These are phyloP conservation scores for Fusarium penzigii DNA, from an alignment of 2,329 filamentous ascomycete genomes.

Conservation along the genomic window DNA sequence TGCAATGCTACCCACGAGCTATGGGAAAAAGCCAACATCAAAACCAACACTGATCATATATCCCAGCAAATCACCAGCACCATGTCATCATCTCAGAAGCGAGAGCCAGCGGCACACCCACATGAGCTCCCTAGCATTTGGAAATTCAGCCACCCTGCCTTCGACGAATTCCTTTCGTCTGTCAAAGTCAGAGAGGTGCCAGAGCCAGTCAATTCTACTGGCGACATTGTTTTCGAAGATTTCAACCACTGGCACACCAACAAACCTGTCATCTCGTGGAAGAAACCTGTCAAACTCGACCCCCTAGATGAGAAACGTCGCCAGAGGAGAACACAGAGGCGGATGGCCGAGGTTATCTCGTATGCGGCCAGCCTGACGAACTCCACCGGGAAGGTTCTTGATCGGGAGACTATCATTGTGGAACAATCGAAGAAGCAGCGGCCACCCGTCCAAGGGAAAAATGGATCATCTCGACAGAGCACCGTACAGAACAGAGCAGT, in stretches of 20 bases:
- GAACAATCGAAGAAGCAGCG: background rate
- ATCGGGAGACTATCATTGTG: conserved; percentile 65
- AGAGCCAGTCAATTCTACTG: conserved; percentile 20
- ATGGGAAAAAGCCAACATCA: conserved; percentile 2
- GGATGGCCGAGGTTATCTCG: conserved; percentile 66
- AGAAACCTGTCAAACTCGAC: conserved; percentile 23
- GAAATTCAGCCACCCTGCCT: conserved; percentile 47
- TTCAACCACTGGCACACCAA: conserved; percentile 64
- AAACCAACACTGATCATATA: background rate
- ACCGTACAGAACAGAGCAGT: conserved; percentile 2
- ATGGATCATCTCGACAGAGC: no score
- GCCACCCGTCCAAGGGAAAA: background rate
- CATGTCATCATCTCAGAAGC: background rate
- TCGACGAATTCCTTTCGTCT: conserved; percentile 47
- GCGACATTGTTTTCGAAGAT: conserved; percentile 46
- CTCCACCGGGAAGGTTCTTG: conserved; percentile 59
- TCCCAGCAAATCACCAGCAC: background rate
- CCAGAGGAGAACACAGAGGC: conserved; percentile 47
- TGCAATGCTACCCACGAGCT: conserved; percentile 2
- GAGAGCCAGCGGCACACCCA: background rate
- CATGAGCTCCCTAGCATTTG: conserved; percentile 35
- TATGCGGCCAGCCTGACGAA: conserved; percentile 73
- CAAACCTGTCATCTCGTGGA: conserved; percentile 50
- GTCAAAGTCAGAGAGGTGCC: conserved; percentile 40
- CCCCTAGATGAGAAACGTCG: conserved; percentile 45